These are phyloP conservation scores for Colletotrichum tabaci DNA, from an alignment of 2,329 filamentous ascomycete species.

Conservation along the genomic window DNA sequence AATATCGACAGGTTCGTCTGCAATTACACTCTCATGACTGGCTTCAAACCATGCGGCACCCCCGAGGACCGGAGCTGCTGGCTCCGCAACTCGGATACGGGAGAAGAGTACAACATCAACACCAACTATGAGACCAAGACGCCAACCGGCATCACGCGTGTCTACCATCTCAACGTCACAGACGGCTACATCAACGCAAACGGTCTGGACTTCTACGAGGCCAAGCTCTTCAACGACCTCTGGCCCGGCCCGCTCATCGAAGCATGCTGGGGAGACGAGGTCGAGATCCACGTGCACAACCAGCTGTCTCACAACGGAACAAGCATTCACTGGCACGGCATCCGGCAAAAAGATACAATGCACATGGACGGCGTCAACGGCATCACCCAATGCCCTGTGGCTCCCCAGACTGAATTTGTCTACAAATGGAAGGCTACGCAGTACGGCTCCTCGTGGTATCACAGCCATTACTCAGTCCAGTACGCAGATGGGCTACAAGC, in stretches of 20 bases:
- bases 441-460: conserved; percentile 59
- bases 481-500: conserved; percentile 69
- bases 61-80: conserved; percentile 48
- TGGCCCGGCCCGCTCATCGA: conserved; percentile 50
- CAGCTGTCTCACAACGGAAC: conserved; percentile 62
- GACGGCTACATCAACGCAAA: conserved; percentile 45
- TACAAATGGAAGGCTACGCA: conserved; percentile 52
- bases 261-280: conserved; percentile 49
- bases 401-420: conserved; percentile 57
- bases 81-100: conserved; percentile 45
- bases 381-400: conserved; percentile 67
- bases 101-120: conserved; percentile 46
- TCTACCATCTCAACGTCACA: conserved; percentile 45
- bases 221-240: conserved; percentile 46
- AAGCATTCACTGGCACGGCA: conserved; percentile 68
- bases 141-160: conserved; percentile 43
- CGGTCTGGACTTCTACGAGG: conserved; percentile 43
- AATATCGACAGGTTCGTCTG: conserved; percentile 44
- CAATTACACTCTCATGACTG: conserved; percentile 47
- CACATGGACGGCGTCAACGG: conserved; percentile 50
- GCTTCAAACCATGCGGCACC: conserved; percentile 46
- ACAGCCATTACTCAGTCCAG: conserved; percentile 58
- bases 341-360: conserved; percentile 57
- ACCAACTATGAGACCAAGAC: conserved; percentile 48
- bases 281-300: conserved; percentile 75